Percentiles rank a stretch among this genome's conserved stretches.
These are phyloP conservation scores for Aspergillus affinis DNA, from an alignment of 495 filamentous ascomycete genomes.

Conservation along the genomic window DNA sequence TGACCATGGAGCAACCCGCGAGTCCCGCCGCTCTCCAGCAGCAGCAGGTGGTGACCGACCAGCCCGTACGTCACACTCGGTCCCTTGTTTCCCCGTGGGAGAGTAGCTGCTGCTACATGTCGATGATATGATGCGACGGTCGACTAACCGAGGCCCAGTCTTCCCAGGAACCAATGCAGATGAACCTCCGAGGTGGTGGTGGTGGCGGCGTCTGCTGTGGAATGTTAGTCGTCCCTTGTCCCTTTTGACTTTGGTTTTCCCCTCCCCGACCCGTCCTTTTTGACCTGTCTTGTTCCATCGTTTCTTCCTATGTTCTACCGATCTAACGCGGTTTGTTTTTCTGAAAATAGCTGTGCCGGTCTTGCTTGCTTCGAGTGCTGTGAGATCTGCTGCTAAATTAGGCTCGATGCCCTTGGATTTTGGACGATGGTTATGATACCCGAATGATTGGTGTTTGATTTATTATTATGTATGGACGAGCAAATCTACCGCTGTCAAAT, in stretches of 20 bases:
- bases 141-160: slow-evolving; percentile 17
- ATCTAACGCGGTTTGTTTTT: background rate
- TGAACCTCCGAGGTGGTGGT: slow-evolving; percentile 46
- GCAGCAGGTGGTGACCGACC: slow-evolving; percentile 28
- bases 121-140: too few species aligned
- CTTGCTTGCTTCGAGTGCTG: slow-evolving; percentile 47
- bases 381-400: slow-evolving; percentile 44
- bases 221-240: slow-evolving; percentile 31
- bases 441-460: background rate
- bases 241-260: background rate
- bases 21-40: slow-evolving; percentile 33
- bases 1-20: slow-evolving; percentile 39
- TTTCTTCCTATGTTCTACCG: too few species aligned
- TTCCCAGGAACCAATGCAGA: slow-evolving; percentile 35
- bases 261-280: background rate
- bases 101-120: too few species aligned
- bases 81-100: slow-evolving; percentile 1
- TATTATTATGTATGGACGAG: background rate
- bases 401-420: background rate
- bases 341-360: slow-evolving; percentile 39
- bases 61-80: slow-evolving; percentile 32
- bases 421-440: background rate
- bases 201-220: slow-evolving; percentile 46
- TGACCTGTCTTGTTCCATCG: too few species aligned
- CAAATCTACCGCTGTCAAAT: background rate